Percentiles rank a stretch among this genome's conserved stretches.
Evolutionary conservation across 768 basidiomycete species (phyloP).

Genomic region (Polyporus arcularius): DNA sequence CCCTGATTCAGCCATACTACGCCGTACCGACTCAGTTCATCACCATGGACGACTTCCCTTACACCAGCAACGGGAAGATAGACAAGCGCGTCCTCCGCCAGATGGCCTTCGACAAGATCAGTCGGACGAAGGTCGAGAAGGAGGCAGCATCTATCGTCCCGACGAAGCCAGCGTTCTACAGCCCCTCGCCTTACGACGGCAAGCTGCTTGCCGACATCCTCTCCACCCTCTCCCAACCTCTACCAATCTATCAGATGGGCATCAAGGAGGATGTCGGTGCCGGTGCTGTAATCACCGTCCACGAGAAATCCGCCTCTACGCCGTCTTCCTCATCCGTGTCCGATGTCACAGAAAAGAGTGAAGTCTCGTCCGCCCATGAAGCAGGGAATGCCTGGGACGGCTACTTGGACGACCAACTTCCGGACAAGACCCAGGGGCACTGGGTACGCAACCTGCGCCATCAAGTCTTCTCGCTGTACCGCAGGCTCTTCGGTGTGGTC

Average conservation of each 20-base stretch:
- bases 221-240: conserved; percentile 26
- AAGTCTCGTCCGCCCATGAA: conserved; percentile 27
- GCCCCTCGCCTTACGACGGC: conserved; percentile 23
- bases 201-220: conserved; percentile 22
- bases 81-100: conserved; percentile 49
- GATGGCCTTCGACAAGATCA: conserved; percentile 22
- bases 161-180: conserved; percentile 20
- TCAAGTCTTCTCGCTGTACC: conserved; percentile 55
- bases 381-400: conserved; percentile 46
- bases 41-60: conserved; percentile 48
- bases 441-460: conserved; percentile 54
- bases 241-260: conserved; percentile 28
- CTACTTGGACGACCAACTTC: conserved; percentile 50
- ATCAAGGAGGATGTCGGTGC: conserved; percentile 34
- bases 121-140: conserved; percentile 6
- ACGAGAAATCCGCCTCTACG: background rate
- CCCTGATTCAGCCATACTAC: conserved; percentile 60
- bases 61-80: conserved; percentile 48
- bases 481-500: conserved; percentile 54
- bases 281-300: background rate
- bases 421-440: conserved; percentile 52
- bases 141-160: background rate
- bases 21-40: conserved; percentile 53
- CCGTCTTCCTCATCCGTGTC: conserved; percentile 29
- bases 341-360: conserved; percentile 24